Evolutionary conservation across 2,329 filamentous ascomycete genomes (phyloP).

Genomic region (Bipolaris gigantea): DNA sequence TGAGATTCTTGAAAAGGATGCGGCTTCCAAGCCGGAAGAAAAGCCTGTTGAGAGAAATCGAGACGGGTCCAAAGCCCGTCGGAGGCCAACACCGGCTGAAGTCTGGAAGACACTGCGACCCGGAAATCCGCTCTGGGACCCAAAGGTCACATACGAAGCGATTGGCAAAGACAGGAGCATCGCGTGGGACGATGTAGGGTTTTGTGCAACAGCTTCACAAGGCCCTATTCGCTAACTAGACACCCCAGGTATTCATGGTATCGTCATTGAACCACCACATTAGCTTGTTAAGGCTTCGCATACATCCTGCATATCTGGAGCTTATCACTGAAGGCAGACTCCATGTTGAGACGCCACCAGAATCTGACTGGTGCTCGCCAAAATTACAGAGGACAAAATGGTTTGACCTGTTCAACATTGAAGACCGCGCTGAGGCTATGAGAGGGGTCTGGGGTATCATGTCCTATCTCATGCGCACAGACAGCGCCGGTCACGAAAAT

Average conservation of each 20-base stretch:
- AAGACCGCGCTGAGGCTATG: slow-evolving; percentile 60
- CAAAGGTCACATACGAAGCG: slow-evolving; percentile 57
- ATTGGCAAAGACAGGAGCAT: slow-evolving; percentile 56
- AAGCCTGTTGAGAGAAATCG: slow-evolving; percentile 36
- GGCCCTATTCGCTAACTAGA: slow-evolving; percentile 13
- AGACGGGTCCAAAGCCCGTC: slow-evolving; percentile 38
- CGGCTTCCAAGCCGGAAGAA: slow-evolving; percentile 36
- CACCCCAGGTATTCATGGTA: slow-evolving; percentile 59
- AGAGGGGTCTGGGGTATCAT: slow-evolving; percentile 61
- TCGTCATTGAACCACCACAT: slow-evolving; percentile 66
- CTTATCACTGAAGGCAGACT: slow-evolving; percentile 53
- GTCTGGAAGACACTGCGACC: slow-evolving; percentile 58
- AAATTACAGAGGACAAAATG: slow-evolving; percentile 59
- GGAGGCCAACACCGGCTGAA: slow-evolving; percentile 51
- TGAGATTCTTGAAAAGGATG: slow-evolving; percentile 30
- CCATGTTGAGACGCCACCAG: slow-evolving; percentile 25
- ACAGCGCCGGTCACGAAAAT: slow-evolving; percentile 6
- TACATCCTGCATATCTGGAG: slow-evolving; percentile 61
- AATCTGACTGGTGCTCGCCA: slow-evolving; percentile 54
- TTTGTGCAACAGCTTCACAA: background rate
- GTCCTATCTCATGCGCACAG: slow-evolving; percentile 52
- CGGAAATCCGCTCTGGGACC: slow-evolving; percentile 58
- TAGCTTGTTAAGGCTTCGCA: slow-evolving; percentile 59
- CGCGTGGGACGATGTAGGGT: slow-evolving; percentile 58
- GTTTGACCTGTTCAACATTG: slow-evolving; percentile 60